phyloP scores from a whole-genome alignment of 192 early-diverging fungal species.

The Chytriomyces sp. region DNA sequence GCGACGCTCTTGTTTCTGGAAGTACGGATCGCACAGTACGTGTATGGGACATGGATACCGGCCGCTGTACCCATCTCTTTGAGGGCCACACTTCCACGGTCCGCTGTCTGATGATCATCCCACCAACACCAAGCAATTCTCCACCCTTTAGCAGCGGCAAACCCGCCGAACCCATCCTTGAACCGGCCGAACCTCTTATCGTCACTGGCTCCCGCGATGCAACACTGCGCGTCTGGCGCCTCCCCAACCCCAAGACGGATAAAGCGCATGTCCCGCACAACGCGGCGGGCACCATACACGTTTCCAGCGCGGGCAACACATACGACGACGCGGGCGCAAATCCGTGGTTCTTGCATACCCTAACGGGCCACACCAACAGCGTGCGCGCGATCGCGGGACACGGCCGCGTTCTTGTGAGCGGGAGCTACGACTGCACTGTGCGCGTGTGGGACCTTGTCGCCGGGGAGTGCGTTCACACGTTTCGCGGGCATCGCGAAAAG shows the following conservation, averaged over 20 bases:
- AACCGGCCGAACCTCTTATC: constrained; percentile 60
- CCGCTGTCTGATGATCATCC: constrained; percentile 86
- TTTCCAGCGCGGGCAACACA: constrained; percentile 14
- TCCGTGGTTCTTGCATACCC: constrained; percentile 80
- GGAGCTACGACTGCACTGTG: constrained; percentile 89
- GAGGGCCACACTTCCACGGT: constrained; percentile 94
- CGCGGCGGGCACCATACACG: constrained; percentile 35
- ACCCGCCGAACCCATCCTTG: constrained; percentile 28
- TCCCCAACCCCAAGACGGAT: constrained; percentile 78
- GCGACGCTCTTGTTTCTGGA: constrained; percentile 87
- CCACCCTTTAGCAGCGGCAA: constrained; percentile 48
- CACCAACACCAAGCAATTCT: constrained; percentile 55
- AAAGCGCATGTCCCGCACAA: constrained; percentile 43
- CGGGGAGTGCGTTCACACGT: constrained; percentile 67
- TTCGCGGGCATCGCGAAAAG: constrained; percentile 88
- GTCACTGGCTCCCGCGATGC: constrained; percentile 95
- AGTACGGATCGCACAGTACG: constrained; percentile 94
- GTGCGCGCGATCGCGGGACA: constrained; percentile 92
- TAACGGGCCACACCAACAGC: constrained; percentile 85
- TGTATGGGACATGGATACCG: constrained; percentile 94
- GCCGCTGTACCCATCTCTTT: constrained; percentile 90
- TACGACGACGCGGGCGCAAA: constrained; percentile 43
- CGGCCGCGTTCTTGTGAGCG: constrained; percentile 84
- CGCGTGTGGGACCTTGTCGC: constrained; percentile 87
- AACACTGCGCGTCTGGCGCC: constrained; percentile 88